Evolutionary conservation across 1,284 basidiomycete genomes (phyloP).

Genomic region (Trichosporon ovoides): DNA sequence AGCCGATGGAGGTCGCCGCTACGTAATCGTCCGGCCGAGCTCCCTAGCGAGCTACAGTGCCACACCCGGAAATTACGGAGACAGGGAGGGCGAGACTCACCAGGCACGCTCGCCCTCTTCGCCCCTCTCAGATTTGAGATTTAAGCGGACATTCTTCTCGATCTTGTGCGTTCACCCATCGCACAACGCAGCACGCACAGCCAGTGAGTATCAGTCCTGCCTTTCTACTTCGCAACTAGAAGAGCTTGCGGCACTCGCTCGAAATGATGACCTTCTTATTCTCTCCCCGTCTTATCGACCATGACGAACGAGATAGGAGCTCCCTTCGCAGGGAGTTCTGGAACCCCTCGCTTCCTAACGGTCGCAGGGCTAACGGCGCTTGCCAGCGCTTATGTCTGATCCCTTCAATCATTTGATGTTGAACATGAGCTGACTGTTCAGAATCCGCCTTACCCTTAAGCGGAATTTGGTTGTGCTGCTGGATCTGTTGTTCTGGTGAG

Average conservation of each 20-base stretch:
- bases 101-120: not conserved
- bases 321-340: slow-evolving; percentile 48
- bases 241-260: not conserved
- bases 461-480: not conserved
- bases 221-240: not conserved
- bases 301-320: slow-evolving; percentile 50
- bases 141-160: not conserved
- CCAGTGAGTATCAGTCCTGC: slow-evolving; percentile 14
- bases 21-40: slow-evolving; percentile 4
- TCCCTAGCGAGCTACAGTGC: not conserved
- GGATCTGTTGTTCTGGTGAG: slow-evolving; percentile 5
- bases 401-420: slow-evolving; percentile 8
- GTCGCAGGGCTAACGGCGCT: slow-evolving; percentile 46
- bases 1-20: not conserved
- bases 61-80: slow-evolving; percentile 5
- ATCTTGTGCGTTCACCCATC: not conserved
- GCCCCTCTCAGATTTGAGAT: not conserved
- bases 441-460: too few relatives aligned
- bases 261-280: slow-evolving; percentile 49
- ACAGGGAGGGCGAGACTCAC: slow-evolving; percentile 1
- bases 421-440: slow-evolving; percentile 11
- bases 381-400: slow-evolving; percentile 52
- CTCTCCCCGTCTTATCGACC: slow-evolving; percentile 53
- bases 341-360: slow-evolving; percentile 31
- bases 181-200: slow-evolving; percentile 1